Percentiles rank a stretch among this genome's conserved stretches.
Evolutionary conservation across 2,329 filamentous ascomycete genomes (phyloP).

Genomic region (Hypoxylon sp.): DNA sequence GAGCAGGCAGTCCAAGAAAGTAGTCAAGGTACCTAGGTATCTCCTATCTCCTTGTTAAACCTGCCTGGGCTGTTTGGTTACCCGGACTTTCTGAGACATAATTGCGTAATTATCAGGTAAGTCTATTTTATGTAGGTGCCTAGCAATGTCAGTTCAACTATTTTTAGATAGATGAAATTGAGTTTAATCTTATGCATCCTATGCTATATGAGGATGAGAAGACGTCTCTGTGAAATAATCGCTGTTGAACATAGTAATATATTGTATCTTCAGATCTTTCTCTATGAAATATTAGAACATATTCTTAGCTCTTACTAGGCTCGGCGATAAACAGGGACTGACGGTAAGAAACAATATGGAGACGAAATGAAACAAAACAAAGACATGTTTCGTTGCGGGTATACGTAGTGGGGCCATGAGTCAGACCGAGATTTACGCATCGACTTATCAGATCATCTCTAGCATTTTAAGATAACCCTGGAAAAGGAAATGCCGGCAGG

Average conservation of each 20-base stretch:
- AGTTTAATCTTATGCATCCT: neutral
- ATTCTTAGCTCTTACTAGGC: neutral
- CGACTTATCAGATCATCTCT: constrained; percentile 15
- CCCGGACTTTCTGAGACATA: neutral
- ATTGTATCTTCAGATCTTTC: neutral
- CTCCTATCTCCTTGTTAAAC: neutral
- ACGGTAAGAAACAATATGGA: neutral
- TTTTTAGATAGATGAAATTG: neutral
- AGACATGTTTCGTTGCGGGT: too few relatives aligned
- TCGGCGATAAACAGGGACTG: neutral
- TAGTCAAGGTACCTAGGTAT: neutral
- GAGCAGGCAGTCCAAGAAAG: too few relatives aligned
- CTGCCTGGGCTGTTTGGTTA: neutral
- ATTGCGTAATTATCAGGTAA: neutral
- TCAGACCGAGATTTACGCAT: constrained; percentile 2
- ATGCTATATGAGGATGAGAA: neutral
- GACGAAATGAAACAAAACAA: neutral
- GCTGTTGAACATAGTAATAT: too few relatives aligned
- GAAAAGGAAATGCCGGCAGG: constrained; percentile 19
- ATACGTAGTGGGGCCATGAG: neutral
- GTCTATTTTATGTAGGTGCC: neutral
- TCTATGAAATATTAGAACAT: too few relatives aligned
- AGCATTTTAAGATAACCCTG: too few relatives aligned
- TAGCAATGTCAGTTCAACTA: neutral
- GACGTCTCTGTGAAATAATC: too few relatives aligned